A percentile compares a stretch with the other conserved stretches of the same genome.
These are phyloP conservation scores for Coemansia sp. DNA, from an alignment of 192 early-diverging fungal species.

Conservation along the genomic window DNA sequence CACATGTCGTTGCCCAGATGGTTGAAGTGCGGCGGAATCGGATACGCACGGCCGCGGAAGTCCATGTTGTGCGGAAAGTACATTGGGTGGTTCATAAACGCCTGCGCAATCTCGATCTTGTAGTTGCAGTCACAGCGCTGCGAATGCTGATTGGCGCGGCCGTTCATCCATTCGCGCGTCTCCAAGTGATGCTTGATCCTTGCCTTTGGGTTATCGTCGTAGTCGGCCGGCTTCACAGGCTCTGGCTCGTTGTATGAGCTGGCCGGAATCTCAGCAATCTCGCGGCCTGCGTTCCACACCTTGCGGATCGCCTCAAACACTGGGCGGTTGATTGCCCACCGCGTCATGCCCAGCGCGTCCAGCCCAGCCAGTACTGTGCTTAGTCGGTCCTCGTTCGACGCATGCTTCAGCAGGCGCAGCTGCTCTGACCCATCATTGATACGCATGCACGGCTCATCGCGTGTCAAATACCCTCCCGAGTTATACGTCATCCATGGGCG, in stretches of 20 bases:
- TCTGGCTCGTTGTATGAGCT: conserved; percentile 47
- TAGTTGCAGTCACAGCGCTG: conserved; percentile 90
- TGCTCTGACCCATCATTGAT: conserved; percentile 70
- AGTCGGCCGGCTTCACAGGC: conserved; percentile 63
- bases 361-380: conserved; percentile 69
- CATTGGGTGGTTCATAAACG: conserved; percentile 82
- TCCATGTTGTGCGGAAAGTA: conserved; percentile 98
- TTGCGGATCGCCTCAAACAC: conserved; percentile 77
- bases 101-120: conserved; percentile 91
- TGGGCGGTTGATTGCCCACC: conserved; percentile 83
- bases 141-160: conserved; percentile 76
- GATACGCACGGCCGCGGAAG: conserved; percentile 96
- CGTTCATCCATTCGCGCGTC: conserved; percentile 60
- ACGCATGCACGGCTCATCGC: conserved; percentile 73
- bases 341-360: conserved; percentile 83
- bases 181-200: conserved; percentile 58
- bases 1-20: conserved; percentile 96
- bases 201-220: conserved; percentile 60
- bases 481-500: conserved; percentile 86
- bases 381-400: conserved; percentile 74
- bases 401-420: conserved; percentile 71
- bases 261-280: conserved; percentile 73
- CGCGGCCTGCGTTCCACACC: conserved; percentile 85
- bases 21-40: conserved; percentile 93
- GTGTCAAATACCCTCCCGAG: conserved; percentile 82